phyloP scores from a whole-genome alignment of 805 yeast species.

The Kluyveromyces lactis region DNA sequence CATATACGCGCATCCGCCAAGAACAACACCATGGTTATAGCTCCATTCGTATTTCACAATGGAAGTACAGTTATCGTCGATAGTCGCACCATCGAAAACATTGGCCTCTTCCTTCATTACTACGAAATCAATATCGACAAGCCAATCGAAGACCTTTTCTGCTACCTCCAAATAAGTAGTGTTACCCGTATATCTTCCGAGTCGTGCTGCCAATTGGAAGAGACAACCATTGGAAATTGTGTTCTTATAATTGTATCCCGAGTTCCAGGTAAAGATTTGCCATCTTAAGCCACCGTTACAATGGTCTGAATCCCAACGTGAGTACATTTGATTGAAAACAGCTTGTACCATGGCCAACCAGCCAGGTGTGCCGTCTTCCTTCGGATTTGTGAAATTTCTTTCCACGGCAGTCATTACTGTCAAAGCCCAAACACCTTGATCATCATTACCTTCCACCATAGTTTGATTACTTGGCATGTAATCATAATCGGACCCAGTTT shows the following conservation, averaged over 20 bases:
- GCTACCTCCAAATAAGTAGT: constrained; percentile 68
- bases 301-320: constrained; percentile 66
- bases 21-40: constrained; percentile 73
- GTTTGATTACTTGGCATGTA: constrained; percentile 84
- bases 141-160: constrained; percentile 75
- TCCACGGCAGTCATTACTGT: constrained; percentile 91
- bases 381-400: constrained; percentile 69
- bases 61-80: constrained; percentile 51
- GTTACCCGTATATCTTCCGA: constrained; percentile 76
- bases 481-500: constrained; percentile 64
- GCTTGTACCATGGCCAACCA: constrained; percentile 88
- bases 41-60: constrained; percentile 67
- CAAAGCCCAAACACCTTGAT: constrained; percentile 96
- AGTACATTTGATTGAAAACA: constrained; percentile 81
- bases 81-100: constrained; percentile 63
- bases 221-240: constrained; percentile 85
- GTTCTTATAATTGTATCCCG: constrained; percentile 90
- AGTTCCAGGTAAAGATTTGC: constrained; percentile 93
- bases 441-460: constrained; percentile 94
- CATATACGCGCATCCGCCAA: constrained; percentile 74
- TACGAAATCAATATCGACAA: constrained; percentile 45
- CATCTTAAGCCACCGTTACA: constrained; percentile 92
- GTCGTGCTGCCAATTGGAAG: constrained; percentile 79
- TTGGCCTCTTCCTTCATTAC: constrained; percentile 27
- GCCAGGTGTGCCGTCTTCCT: constrained; percentile 40